Conservation (phyloP, 805 yeast genomes). For the Zygoascus tannicola region DNA sequence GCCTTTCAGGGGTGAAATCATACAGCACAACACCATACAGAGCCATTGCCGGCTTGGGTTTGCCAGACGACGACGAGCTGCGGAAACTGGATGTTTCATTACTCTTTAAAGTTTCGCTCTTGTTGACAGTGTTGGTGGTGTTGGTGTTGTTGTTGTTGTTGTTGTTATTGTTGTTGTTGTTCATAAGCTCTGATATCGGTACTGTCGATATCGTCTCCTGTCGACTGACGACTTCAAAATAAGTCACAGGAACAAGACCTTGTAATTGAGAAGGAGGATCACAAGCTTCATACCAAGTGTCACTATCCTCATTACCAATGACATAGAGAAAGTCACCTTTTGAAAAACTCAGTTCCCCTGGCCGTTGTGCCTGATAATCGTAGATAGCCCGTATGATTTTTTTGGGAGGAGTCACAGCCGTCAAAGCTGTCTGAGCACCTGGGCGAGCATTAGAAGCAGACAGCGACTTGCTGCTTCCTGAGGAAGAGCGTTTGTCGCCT, state of each 20-base stretch:
- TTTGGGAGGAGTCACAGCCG: constrained; percentile 48
- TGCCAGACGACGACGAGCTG: constrained; percentile 2
- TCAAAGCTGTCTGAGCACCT: constrained; percentile 1
- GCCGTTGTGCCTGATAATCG: constrained; percentile 68
- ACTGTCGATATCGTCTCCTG: constrained; percentile 26
- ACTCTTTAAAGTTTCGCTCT: neutral
- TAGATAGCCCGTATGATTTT: constrained; percentile 76
- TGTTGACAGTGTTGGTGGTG: constrained; percentile 1
- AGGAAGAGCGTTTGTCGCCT: constrained; percentile 25
- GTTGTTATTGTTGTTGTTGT: neutral
- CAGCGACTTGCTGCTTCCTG: constrained; percentile 9
- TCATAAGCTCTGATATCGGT: constrained; percentile 16
- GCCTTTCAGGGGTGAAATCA: constrained; percentile 71
- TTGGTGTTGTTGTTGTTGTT: constrained; percentile 3
- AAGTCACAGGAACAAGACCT: constrained; percentile 82
- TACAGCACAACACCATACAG: constrained; percentile 74
- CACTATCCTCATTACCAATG: constrained; percentile 46
- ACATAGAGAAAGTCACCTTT: constrained; percentile 90
- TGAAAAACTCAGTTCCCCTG: constrained; percentile 67
- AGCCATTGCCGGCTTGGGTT: constrained; percentile 24
- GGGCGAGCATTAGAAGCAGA: constrained; percentile 6
- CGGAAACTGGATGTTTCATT: neutral
- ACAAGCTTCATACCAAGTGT: constrained; percentile 75
- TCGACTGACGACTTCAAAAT: constrained; percentile 61
- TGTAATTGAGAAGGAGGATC: constrained; percentile 69